Evolutionary conservation across 257 asterid genomes (phyloP).

Genomic region (Dorcoceras hygrometricum): DNA sequence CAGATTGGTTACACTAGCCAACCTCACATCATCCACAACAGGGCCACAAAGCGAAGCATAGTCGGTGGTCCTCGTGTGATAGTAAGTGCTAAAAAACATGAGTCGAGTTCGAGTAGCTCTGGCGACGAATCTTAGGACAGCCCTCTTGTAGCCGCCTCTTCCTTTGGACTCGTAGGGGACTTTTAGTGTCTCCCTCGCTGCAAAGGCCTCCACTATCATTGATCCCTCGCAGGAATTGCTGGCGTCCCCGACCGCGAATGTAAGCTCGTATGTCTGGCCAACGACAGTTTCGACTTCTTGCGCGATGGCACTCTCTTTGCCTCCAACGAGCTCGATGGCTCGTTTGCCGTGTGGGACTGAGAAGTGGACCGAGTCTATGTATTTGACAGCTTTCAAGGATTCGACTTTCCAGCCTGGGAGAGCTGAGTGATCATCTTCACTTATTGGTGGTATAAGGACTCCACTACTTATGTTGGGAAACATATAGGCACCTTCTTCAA

Average conservation of each 20-base stretch:
- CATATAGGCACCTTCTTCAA: slow-evolving; percentile 90
- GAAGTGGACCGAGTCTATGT: slow-evolving; percentile 80
- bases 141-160: slow-evolving; percentile 79
- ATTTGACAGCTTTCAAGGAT: slow-evolving; percentile 84
- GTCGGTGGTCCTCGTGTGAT: slow-evolving; percentile 80
- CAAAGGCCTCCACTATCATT: slow-evolving; percentile 89
- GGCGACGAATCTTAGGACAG: slow-evolving; percentile 68
- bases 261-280: slow-evolving; percentile 65
- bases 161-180: slow-evolving; percentile 82
- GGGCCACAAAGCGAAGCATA: slow-evolving; percentile 94
- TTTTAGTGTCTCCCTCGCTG: slow-evolving; percentile 66
- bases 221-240: slow-evolving; percentile 85
- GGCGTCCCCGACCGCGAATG: slow-evolving; percentile 85
- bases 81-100: slow-evolving; percentile 83
- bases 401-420: slow-evolving; percentile 96
- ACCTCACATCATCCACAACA: slow-evolving; percentile 72
- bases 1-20: slow-evolving; percentile 64
- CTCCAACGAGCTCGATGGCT: slow-evolving; percentile 87
- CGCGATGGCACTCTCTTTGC: slow-evolving; percentile 89
- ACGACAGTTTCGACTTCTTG: slow-evolving; percentile 62
- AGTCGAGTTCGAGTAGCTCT: slow-evolving; percentile 49
- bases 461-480: slow-evolving; percentile 96
- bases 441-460: slow-evolving; percentile 83
- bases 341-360: slow-evolving; percentile 77
- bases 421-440: slow-evolving; percentile 88